Percentiles rank a stretch among this genome's conserved stretches.
phyloP scores from a whole-genome alignment of 345 rosid genomes.

The Clarkia xantiana region DNA sequence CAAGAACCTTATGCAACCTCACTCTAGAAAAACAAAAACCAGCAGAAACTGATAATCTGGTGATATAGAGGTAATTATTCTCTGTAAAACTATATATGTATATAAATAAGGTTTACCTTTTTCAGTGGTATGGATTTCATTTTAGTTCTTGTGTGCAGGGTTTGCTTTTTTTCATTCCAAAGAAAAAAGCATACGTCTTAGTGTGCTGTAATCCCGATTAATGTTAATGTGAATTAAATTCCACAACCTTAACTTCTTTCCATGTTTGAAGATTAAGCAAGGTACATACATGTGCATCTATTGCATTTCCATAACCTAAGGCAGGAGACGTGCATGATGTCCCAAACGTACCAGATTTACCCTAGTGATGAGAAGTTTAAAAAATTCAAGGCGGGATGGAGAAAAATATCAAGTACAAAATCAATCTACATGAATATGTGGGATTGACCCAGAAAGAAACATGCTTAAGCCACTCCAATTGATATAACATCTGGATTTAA shows the following conservation, averaged over 20 bases:
- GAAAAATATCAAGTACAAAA: background rate
- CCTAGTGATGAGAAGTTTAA: slow-evolving; percentile 11
- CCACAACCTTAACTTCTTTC: background rate
- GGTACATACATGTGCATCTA: slow-evolving; percentile 75
- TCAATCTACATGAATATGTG: no score
- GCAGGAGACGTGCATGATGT: slow-evolving; percentile 89
- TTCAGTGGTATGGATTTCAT: no score
- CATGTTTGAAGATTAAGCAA: background rate
- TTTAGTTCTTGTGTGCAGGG: no score
- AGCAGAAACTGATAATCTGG: slow-evolving; percentile 7
- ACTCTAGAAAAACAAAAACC: slow-evolving; percentile 32
- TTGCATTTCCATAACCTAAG: slow-evolving; percentile 87
- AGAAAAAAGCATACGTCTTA: no score
- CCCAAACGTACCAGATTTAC: slow-evolving; percentile 89
- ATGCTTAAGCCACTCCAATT: background rate
- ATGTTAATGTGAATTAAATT: background rate
- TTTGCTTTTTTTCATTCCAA: no score
- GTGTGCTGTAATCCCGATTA: no score
- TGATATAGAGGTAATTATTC: background rate
- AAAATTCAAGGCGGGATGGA: background rate
- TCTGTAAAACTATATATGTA: no score
- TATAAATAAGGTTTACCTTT: no score
- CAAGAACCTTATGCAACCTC: slow-evolving; percentile 86
- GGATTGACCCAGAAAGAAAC: no score
- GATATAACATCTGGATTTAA: no score